Evolutionary conservation across 176 grass and related monocot genomes (phyloP), one percentile per base, ranked within the genome.

Genomic region (Ananas comosus): DNA sequence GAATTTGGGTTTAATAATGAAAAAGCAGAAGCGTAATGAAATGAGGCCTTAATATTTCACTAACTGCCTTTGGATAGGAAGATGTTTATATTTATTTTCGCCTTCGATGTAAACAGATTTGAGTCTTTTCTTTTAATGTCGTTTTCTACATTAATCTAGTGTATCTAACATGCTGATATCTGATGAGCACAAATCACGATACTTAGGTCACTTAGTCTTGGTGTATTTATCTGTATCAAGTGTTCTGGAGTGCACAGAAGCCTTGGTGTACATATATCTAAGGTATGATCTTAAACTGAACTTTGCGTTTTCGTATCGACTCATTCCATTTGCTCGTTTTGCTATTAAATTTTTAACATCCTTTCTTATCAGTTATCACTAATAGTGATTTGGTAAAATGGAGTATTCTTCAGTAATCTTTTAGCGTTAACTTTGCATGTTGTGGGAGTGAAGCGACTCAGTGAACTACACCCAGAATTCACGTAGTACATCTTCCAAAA

Each of bases 211-310:
- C n/a, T 88, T 24, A 93, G 78, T 78, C 82, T 91, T 76, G 89
- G 94, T 72, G 82, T 88, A 77, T 99, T 93, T 82, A 88, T 99
- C 80, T 99, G 87, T 76, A 99, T 99, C 82, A 99, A 93, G 80
- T 99, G 94, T 83, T 99, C 94, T 70, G 87, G 89, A 74, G 84
- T 83, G 73, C 94, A 93, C 63, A 93, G 89, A 88, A 93, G 87
- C 74, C 94, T 99, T 33, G 90, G 87, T 56, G 89, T 88, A 64
- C 94, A 99, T 73, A 93, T 99, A 83, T 93, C 94, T 59, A 77
- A 77, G 75, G 75, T 77, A 77, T 24, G 5, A 4, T 49, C 13
- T 2, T 50, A 10, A 22, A 59, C 33, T 17, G 16, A 21, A 22
- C 21, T 61, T 59, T n/a, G 9, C 56, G 22, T 61, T 61, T 61